Base-by-base conservation (phyloP, 768 basidiomycete genomes). In the Gymnopilus dilepis region DNA sequence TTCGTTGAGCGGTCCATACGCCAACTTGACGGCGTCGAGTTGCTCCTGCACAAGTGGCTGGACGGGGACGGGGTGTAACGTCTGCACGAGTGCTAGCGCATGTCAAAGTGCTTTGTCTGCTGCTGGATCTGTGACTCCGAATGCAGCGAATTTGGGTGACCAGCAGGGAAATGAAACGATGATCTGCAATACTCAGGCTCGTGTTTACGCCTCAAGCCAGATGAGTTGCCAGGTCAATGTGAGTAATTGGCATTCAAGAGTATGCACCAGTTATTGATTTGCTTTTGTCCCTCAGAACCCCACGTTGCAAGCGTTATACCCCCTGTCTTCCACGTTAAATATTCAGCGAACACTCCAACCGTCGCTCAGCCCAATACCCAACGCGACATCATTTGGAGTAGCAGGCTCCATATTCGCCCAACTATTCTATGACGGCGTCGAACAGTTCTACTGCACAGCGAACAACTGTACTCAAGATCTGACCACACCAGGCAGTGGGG, bases 401-500 rank as follows among this genome's bases (percentile, higher is more conserved):
- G 73, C 77, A 15, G 81, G 84, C 11, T 78, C 82, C 7, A 73
- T 83, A n/a, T 87, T 82, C 61, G 88, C 88, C 0, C 90, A 93
- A 64, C 77, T 94, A 5, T 87, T 89, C 73, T 94, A 93, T 72
- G 80, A 80, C n/a, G 88, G 91, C 9, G 85, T 88, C 31, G 92
- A 95, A 70, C 94, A 97, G 69, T 98, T 98, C 76, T 91, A 84
- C 72, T 98, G 96, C 72, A 62, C 76, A 9, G 93, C 94, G 0
- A 78, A 85, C 63, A 77, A 81, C 6, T 97, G 96, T 76, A 75
- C 71, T 0, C 94, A 97, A 74, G 76, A 78, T 15, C 72, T 84
- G 21, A 73, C 75, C 8, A 72, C 66, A 37, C 60, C 74, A 4
- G 70, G 65, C 17, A 73, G 75, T 51, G 78, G 77, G 1, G 77